phyloP scores from a whole-genome alignment of 805 yeast genomes.

The Trichomonascus vanleenenianus region DNA sequence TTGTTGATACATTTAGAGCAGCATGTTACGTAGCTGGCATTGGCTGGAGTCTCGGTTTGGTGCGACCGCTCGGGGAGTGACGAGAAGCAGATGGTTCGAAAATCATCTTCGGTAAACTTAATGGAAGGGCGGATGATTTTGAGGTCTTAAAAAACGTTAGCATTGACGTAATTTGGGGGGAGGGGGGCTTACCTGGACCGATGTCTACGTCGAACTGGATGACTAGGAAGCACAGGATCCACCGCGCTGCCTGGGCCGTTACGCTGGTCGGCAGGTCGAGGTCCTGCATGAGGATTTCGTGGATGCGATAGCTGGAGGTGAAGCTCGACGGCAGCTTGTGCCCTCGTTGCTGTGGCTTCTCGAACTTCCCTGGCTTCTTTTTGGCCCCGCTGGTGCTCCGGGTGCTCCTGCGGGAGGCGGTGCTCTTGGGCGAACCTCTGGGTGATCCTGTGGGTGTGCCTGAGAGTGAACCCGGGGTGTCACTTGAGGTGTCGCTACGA shows the following conservation, averaged over 20 bases:
- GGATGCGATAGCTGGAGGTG: slow-evolving; percentile 40
- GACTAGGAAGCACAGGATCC: slow-evolving; percentile 5
- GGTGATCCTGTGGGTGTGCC: no score
- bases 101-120: slow-evolving; percentile 21
- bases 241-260: not conserved
- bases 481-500: no score
- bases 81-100: slow-evolving; percentile 21
- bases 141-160: slow-evolving; percentile 23
- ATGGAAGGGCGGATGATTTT: slow-evolving; percentile 23
- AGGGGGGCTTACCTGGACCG: slow-evolving; percentile 13
- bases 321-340: slow-evolving; percentile 31
- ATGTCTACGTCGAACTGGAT: slow-evolving; percentile 4
- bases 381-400: no score
- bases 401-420: no score
- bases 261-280: slow-evolving; percentile 8
- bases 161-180: slow-evolving; percentile 23
- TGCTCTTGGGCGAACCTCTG: no score
- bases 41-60: no score
- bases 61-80: slow-evolving; percentile 21
- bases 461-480: no score
- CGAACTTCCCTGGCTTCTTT: no score
- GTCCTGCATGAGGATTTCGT: slow-evolving; percentile 17
- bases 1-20: no score
- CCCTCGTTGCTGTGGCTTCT: no score
- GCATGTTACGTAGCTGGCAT: not conserved